Percentiles rank a stretch among this genome's conserved stretches.
Conservation (phyloP, 2,329 filamentous ascomycete species). For the Clonostachys rhizophaga region DNA sequence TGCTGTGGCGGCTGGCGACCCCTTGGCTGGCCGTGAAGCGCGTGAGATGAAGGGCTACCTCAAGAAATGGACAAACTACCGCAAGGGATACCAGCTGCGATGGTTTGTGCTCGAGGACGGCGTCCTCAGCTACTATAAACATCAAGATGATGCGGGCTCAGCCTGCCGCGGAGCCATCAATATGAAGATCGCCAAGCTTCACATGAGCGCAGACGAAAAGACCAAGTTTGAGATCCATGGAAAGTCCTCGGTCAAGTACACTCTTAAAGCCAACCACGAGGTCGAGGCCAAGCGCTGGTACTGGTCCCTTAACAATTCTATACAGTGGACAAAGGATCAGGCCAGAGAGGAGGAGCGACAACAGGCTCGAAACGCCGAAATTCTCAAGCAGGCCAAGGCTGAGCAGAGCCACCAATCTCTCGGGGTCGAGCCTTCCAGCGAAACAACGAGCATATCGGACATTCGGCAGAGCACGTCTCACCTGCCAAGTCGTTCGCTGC, state of each 20-base stretch:
- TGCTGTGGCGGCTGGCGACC: conserved; percentile 49
- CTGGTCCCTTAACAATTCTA: conserved; percentile 97
- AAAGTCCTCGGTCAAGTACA: conserved; percentile 98
- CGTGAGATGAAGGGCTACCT: conserved; percentile 98
- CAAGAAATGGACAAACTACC: conserved; percentile 99
- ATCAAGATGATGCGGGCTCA: conserved; percentile 94
- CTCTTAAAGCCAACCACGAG: conserved; percentile 94
- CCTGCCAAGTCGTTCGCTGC: conserved; percentile 21
- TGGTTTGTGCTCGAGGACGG: conserved; percentile 99
- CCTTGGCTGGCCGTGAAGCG: conserved; percentile 74
- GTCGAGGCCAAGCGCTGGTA: conserved; percentile 99
- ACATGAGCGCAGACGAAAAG: conserved; percentile 97
- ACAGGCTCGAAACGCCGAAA: conserved; percentile 68
- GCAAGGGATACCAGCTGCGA: conserved; percentile 89
- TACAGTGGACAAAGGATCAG: conserved; percentile 97
- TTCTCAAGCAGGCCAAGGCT: conserved; percentile 72
- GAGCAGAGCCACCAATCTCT: conserved; percentile 56
- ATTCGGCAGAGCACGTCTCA: conserved; percentile 37
- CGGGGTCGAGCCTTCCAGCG: conserved; percentile 42
- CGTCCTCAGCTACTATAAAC: conserved; percentile 97
- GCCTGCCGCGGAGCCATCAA: conserved; percentile 97
- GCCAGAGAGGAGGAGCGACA: conserved; percentile 84
- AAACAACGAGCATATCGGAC: conserved; percentile 47
- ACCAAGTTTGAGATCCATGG: conserved; percentile 96
- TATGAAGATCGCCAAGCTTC: conserved; percentile 91